A percentile compares a stretch with the other conserved stretches of the same genome.
Evolutionary conservation across 495 filamentous ascomycete genomes (phyloP).

Genomic region (Tuber indicum): DNA sequence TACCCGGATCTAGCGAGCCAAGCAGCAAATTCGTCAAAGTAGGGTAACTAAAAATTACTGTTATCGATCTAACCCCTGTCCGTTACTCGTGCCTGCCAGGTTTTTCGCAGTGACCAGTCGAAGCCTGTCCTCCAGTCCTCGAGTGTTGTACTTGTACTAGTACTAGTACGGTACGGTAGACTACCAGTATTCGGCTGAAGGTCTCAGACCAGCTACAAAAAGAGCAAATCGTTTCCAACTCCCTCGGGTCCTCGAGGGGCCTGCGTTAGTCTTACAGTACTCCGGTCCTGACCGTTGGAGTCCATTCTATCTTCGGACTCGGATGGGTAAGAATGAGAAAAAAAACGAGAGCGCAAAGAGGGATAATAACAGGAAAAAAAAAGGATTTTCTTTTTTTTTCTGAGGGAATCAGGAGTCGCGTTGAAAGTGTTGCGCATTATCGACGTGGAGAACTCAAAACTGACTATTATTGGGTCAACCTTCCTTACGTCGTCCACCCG

Average conservation of each 20-base stretch:
- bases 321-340: not conserved
- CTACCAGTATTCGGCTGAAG: not conserved
- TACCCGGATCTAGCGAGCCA: too few species aligned
- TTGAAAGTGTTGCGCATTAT: not conserved
- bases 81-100: too few species aligned
- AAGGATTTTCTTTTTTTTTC: too few species aligned
- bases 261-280: not conserved
- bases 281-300: not conserved
- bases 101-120: too few species aligned
- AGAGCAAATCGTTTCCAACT: conserved; percentile 1
- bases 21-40: too few species aligned
- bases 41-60: too few species aligned
- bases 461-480: not conserved
- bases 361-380: not conserved
- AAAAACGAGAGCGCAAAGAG: not conserved
- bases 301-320: not conserved
- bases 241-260: not conserved
- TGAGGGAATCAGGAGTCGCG: not conserved
- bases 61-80: too few species aligned
- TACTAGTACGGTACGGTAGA: too few species aligned
- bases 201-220: not conserved
- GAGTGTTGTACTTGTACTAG: too few species aligned
- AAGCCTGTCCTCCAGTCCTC: too few species aligned
- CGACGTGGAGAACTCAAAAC: not conserved
- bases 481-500: not conserved